phyloP scores from a whole-genome alignment of 2,329 filamentous ascomycete species.

The Lachnellula cervina region DNA sequence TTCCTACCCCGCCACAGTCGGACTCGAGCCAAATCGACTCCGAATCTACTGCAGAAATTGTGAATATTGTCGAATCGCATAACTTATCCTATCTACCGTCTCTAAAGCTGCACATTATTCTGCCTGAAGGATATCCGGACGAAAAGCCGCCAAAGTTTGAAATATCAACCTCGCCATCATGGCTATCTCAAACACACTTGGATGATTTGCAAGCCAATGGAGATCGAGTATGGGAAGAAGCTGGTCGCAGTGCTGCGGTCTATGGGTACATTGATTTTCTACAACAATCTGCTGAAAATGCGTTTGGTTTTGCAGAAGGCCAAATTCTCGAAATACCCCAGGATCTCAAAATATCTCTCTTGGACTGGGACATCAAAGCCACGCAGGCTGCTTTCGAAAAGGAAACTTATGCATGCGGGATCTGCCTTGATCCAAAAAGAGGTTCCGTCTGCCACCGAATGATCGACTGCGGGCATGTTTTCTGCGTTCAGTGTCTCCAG shows the following conservation, averaged over 20 bases:
- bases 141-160: constrained; percentile 45
- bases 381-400: constrained; percentile 72
- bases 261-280: constrained; percentile 62
- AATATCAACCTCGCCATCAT: constrained; percentile 51
- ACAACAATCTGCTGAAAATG: constrained; percentile 53
- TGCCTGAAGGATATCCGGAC: constrained; percentile 56
- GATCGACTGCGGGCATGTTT: constrained; percentile 82
- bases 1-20: constrained; percentile 26
- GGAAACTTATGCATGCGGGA: constrained; percentile 80
- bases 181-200: constrained; percentile 49
- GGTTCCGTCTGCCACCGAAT: constrained; percentile 76
- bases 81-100: constrained; percentile 49
- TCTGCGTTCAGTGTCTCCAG: constrained; percentile 80
- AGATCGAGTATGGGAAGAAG: constrained; percentile 55
- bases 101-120: constrained; percentile 46
- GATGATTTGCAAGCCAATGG: constrained; percentile 47
- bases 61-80: constrained; percentile 22
- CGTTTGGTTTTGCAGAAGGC: constrained; percentile 53
- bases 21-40: constrained; percentile 16
- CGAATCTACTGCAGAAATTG: constrained; percentile 7
- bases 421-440: constrained; percentile 89
- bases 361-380: constrained; percentile 74
- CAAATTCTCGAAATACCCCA: constrained; percentile 49
- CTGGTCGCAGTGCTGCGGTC: constrained; percentile 53
- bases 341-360: constrained; percentile 62